A percentile compares a stretch with the other conserved stretches of the same genome.
Evolutionary conservation across 768 basidiomycete species (phyloP).

Genomic region (Hericium coralloides): DNA sequence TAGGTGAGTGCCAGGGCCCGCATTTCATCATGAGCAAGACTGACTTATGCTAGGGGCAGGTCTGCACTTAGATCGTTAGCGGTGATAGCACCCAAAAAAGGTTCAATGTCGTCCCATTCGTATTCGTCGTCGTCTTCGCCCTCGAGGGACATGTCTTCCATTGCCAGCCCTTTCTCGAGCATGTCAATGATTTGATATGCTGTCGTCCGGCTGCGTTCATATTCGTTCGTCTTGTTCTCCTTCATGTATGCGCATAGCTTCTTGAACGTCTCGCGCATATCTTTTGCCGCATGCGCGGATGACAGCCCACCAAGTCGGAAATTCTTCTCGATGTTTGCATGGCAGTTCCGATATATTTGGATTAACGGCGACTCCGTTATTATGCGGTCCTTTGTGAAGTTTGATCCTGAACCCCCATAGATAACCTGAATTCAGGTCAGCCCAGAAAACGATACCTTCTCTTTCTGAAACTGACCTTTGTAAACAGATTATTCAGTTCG

Average conservation of each 20-base stretch:
- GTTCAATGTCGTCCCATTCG: neutral
- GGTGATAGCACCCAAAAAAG: too few relatives aligned
- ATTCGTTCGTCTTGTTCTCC: neutral
- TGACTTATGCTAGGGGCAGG: neutral
- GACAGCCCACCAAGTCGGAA: neutral
- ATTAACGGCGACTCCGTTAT: neutral
- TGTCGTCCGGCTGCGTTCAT: neutral
- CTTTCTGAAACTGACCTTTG: constrained; percentile 23
- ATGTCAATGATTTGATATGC: neutral
- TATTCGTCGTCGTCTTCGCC: neutral
- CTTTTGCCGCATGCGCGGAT: neutral
- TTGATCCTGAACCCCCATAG: neutral
- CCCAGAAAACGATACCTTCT: too few relatives aligned
- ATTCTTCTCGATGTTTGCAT: neutral
- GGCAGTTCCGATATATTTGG: neutral
- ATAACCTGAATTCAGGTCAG: neutral
- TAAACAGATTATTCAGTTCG: constrained; percentile 35
- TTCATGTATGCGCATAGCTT: neutral
- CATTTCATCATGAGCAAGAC: too few relatives aligned
- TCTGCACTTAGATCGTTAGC: neutral
- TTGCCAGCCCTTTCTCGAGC: neutral
- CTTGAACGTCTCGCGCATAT: neutral
- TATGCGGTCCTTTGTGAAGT: neutral
- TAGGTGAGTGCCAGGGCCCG: too few relatives aligned
- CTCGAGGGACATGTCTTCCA: neutral